Evolutionary conservation across 345 rosid genomes (phyloP), one percentile per base, ranked within the genome.

Genomic region (Lepidium africanum): DNA sequence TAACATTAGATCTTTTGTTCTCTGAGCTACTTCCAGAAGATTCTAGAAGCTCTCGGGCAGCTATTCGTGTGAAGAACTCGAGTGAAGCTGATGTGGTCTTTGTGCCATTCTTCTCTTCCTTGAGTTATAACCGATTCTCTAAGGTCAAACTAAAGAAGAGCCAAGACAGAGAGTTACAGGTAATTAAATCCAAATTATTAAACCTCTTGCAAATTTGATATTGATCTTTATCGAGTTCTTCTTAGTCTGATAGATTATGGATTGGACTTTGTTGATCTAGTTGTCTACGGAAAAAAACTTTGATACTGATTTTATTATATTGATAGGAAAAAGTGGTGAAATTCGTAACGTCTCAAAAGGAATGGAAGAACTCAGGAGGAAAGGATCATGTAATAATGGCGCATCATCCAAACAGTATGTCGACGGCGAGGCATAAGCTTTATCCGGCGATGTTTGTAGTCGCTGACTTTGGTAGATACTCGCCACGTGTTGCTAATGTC

Each of bases 341-440:
- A 33, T 83, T 65, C 48, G 59, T 94, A 70, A 86, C 82, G 21
- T 63, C 81, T 1, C 95, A 84, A 37, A 70, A 67, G 70, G 90
- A 89, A 67, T 94, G 99, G 99, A 89, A 82, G 78, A 74, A 59
- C 67, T 86, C 91, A 3, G 86, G 91, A 14, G 99, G 97, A 1
- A 72, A 71, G 48, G 88, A 94, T 74, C 99, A 94, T 76, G 56
- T 91, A 13, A 61, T 94, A 23, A 48, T 87, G 79, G 96, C 99
- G 42, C 99, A 94, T 75, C 99, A 94, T 76, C 99, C 99, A 0
- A 94, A 91, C 62, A 94, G 99, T 68, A 80, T 94, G 96, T 65
- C 85, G 17, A 70, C 72, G 73, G 96, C 92, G 14, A 85, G 99
- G 78, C 81, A 70, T 80, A 80, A 86, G 78, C 81, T 94, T 30